These are phyloP conservation scores for Leccinum aurantiacum DNA, from an alignment of 768 basidiomycete species.

Conservation along the genomic window DNA sequence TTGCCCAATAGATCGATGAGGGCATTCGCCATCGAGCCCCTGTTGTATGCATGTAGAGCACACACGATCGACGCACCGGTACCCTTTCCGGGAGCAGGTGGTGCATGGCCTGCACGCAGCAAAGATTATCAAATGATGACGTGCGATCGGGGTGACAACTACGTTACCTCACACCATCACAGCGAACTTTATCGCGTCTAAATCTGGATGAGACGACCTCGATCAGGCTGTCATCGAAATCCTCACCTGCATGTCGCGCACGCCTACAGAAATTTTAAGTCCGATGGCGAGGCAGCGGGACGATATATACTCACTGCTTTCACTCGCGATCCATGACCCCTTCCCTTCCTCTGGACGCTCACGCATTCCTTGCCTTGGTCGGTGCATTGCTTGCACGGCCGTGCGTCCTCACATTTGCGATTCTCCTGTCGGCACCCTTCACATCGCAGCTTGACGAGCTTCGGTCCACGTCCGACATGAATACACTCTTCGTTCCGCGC, in stretches of 20 bases:
- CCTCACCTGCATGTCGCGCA: conserved; percentile 60
- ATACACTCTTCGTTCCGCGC: conserved; percentile 54
- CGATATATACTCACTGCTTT: conserved; percentile 48
- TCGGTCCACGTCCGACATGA: conserved; percentile 55
- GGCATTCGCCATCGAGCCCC: conserved; percentile 46
- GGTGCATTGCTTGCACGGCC: conserved; percentile 55
- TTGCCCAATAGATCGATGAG: conserved; percentile 34
- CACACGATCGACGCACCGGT: conserved; percentile 51
- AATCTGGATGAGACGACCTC: conserved; percentile 17
- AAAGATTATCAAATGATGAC: conserved; percentile 5
- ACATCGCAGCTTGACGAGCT: conserved; percentile 59
- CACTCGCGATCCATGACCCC: conserved; percentile 59
- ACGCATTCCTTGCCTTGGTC: conserved; percentile 49
- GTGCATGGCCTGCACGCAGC: conserved; percentile 45
- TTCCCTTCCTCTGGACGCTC: conserved; percentile 49
- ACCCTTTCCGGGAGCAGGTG: conserved; percentile 50
- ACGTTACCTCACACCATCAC: conserved; percentile 55
- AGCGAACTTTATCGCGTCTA: conserved; percentile 63
- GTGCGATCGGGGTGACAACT: conserved; percentile 3
- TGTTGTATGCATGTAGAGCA: conserved; percentile 46
- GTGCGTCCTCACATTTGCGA: conserved; percentile 57
- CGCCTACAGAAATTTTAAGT: conserved; percentile 40
- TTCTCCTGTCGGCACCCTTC: conserved; percentile 56
- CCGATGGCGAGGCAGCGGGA: conserved; percentile 6
- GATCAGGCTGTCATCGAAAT: conserved; percentile 5